Percentiles rank a stretch among this genome's conserved stretches.
phyloP scores from a whole-genome alignment of 169 alveolate genomes.

The Plasmodium vivax region DNA sequence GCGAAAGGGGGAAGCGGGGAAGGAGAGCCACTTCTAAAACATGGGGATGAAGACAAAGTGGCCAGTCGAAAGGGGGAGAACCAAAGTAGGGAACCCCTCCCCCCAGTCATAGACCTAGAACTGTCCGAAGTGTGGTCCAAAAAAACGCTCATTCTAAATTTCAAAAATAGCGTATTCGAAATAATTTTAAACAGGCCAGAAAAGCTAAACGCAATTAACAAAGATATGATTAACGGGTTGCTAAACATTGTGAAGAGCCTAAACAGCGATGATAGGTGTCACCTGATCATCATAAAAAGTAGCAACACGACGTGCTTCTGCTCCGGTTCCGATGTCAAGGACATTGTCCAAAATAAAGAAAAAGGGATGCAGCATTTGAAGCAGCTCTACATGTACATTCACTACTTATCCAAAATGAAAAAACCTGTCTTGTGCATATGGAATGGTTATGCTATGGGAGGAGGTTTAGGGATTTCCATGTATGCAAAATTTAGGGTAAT shows the following conservation, averaged over 20 bases:
- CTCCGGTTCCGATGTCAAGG: slow-evolving; percentile 66
- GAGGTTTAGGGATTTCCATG: slow-evolving; percentile 70
- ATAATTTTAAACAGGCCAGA: slow-evolving; percentile 63
- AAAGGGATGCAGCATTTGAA: slow-evolving; percentile 51
- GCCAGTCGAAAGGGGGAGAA: not conserved
- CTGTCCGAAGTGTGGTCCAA: slow-evolving; percentile 64
- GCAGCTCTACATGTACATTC: slow-evolving; percentile 61
- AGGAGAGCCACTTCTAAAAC: not conserved
- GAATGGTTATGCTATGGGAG: slow-evolving; percentile 73
- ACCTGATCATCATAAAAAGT: slow-evolving; percentile 28
- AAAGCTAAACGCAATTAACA: slow-evolving; percentile 63
- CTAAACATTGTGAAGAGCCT: slow-evolving; percentile 49
- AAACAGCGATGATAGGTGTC: slow-evolving; percentile 64
- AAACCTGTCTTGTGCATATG: slow-evolving; percentile 53
- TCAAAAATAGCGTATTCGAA: slow-evolving; percentile 47
- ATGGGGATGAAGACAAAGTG: not conserved
- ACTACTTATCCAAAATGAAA: slow-evolving; percentile 37
- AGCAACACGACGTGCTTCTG: slow-evolving; percentile 24
- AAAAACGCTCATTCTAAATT: slow-evolving; percentile 42
- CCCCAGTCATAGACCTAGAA: slow-evolving; percentile 35
- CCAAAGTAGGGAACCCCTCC: not conserved
- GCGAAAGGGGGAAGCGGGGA: not conserved
- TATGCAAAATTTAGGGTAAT: slow-evolving; percentile 36
- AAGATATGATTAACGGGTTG: slow-evolving; percentile 64
- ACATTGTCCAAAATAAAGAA: slow-evolving; percentile 55